Percentiles rank a stretch among this genome's conserved stretches.
phyloP scores from a whole-genome alignment of 2,329 filamentous ascomycete species.

The Stagonosporopsis chrysanthemi region DNA sequence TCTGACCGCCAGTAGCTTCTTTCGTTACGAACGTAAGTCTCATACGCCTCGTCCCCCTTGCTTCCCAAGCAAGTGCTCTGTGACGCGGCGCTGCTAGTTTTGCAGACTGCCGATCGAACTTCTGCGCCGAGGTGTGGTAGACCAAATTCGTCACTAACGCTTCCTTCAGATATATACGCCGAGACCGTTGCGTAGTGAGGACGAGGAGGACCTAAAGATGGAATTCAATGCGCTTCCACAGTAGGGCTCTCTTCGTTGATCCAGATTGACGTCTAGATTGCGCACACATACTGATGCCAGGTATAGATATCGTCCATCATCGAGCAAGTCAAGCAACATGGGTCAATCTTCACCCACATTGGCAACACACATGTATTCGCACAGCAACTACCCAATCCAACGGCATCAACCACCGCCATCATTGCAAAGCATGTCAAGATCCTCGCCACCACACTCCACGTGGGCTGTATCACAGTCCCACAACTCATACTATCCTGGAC shows the following conservation, averaged over 20 bases:
- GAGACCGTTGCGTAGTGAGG: constrained; percentile 36
- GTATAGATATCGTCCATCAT: constrained; percentile 48
- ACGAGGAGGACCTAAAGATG: constrained; percentile 47
- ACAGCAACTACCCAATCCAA: constrained; percentile 38
- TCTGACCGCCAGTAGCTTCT: constrained; percentile 23
- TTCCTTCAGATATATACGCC: constrained; percentile 26
- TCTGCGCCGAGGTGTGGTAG: constrained; percentile 25
- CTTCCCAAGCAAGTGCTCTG: constrained; percentile 26
- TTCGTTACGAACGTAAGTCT: constrained; percentile 36
- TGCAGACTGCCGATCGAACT: constrained; percentile 31
- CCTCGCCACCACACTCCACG: constrained; percentile 44
- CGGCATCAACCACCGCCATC: constrained; percentile 31
- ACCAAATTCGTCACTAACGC: constrained; percentile 39
- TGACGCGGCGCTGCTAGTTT: constrained; percentile 27
- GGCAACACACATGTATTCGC: constrained; percentile 47
- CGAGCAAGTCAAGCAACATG: constrained; percentile 46
- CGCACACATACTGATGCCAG: constrained; percentile 29
- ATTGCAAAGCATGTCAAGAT: constrained; percentile 40
- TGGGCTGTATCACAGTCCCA: constrained; percentile 47
- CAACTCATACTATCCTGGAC: constrained; percentile 41
- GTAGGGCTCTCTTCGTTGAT: constrained; percentile 36
- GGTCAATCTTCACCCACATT: constrained; percentile 40
- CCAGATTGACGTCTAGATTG: constrained; percentile 5
- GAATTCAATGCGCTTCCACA: constrained; percentile 53
- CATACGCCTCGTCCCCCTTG: constrained; percentile 38